A percentile compares a stretch with the other conserved stretches of the same genome.
phyloP scores from a whole-genome alignment of 805 yeast genomes.

The Candida pini region DNA sequence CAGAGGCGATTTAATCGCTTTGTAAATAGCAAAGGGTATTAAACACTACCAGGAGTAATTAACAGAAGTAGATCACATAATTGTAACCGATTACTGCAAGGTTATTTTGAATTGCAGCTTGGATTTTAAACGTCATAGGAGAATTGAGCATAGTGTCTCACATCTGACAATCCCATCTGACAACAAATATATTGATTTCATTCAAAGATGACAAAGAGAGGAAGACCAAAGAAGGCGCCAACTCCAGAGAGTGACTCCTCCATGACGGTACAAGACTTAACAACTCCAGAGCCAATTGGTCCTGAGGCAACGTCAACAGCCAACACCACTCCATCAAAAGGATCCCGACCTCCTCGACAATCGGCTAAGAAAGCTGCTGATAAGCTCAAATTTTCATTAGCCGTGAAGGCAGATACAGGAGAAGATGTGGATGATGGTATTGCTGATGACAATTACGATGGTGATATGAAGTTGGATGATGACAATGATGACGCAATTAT shows the following conservation, averaged over 20 bases:
- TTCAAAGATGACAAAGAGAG: neutral
- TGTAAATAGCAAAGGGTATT: too few relatives aligned
- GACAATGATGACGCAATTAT: conserved; percentile 1
- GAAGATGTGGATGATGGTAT: conserved; percentile 5
- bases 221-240: neutral
- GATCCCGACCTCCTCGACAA: conserved; percentile 1
- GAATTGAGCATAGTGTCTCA: too few relatives aligned
- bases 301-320: conserved; percentile 12
- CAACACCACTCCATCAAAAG: conserved; percentile 6
- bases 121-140: too few relatives aligned
- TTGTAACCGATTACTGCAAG: too few relatives aligned
- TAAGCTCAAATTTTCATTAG: conserved; percentile 1
- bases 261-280: neutral
- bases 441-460: conserved; percentile 6
- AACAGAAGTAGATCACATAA: too few relatives aligned
- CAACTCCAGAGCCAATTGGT: conserved; percentile 3
- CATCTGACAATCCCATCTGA: too few relatives aligned
- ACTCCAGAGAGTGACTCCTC: neutral
- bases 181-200: too few relatives aligned
- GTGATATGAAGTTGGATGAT: conserved; percentile 2
- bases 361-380: conserved; percentile 9
- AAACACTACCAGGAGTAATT: too few relatives aligned
- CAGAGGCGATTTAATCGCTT: too few relatives aligned
- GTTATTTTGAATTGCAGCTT: too few relatives aligned
- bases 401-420: neutral